Base-by-base conservation (phyloP, 129 eudicot genomes). In the Tagetes patula region DNA sequence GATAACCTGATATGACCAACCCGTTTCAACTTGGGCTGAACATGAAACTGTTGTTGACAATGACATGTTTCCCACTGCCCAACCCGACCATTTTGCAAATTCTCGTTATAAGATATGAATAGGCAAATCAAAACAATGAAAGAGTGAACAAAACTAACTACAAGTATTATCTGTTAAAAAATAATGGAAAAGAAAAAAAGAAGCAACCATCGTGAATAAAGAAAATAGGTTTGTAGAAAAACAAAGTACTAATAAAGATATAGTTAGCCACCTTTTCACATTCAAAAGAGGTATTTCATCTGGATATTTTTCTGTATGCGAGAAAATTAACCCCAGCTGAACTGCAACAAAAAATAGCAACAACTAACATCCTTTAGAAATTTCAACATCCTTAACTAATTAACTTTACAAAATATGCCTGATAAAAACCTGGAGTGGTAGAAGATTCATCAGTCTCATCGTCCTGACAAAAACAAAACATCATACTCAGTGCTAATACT, bases 251-350 rank as follows among this genome's bases (percentile, higher is more conserved):
- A 52, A 65, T 42, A 60, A 48, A 48, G 71, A 42, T 70, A 45
- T 40, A 72, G 78, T 36, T 20, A 65, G 67, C 39, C 69, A 94
- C 98, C 96, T 90, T 83, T 67, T 83, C 47, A 94, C 87, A 74
- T 78, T 84, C 81, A 94, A 71, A 50, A 94, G 93, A 53, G 98
- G 98, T 67, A 93, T 89, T 82, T 90, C 98, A 83, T 94, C 98
- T 6, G 98, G 98, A 84, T 94, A 94, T 47, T 80, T 94, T 80
- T 94, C 98, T 38, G 96, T 90, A 81, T 94, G 98, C 0, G 96
- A 79, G 86, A 94, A 94, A 73, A 94, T 90, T 72, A 94, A 86
- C 48, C 83, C 98, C 89, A 94, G 68, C 79, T 78, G 88, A 87
- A 89, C 98, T 92, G 98, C 86, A 85, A 65, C 32, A 75, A 76